Evolutionary conservation across 1,284 basidiomycete species (phyloP), one percentile per base, ranked within the genome.

Genomic region (Microbotryum intermedium): DNA sequence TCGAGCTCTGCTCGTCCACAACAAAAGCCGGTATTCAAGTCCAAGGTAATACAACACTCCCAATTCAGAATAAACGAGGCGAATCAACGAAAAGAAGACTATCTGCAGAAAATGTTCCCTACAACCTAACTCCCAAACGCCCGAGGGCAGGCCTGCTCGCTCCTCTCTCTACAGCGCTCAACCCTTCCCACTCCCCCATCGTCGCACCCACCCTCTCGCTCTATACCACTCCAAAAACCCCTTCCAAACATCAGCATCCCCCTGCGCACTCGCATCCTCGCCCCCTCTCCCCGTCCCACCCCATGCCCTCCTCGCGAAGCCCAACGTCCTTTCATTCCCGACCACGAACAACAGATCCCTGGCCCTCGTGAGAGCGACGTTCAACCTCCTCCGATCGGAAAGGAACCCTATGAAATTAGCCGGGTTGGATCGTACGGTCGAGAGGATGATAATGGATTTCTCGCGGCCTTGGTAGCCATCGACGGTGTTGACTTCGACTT

Each of bases 391-490:
- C 67, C 83, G 80, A 74, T 97, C 92, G n/a, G 85, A 88, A 25
- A 97, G 78, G 75, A 95, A 95, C 0, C 91, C 91, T 72, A 90
- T 88, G 67, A 82, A 80, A 20, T 87, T 87, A 7, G 72, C 74
- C 7, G 77, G 65, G 70, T 93, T 92, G 71, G 86, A 87, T 54
- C 92, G 81, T 50, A 92, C 89, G 1, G 90, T 92, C 47, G 87
- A 90, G 72, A 95, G 92, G 53, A 95, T 79, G 68, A 95, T 88
- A 29, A 92, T 84, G 16, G 87, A 84, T 77, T 95, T 95, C 76
- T 97, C 90, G 51, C 90, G 81, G 1, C 91, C 91, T 74, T 97
- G 89, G 73, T 94, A 97, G 18, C 90, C 92, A 71, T 93, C 90
- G 10, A 93, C 89, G 0, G 90, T 92, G 74, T 86, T 87, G 69